These are phyloP conservation scores for Xylaria palmicola DNA, from an alignment of 495 filamentous ascomycete genomes.

Conservation along the genomic window DNA sequence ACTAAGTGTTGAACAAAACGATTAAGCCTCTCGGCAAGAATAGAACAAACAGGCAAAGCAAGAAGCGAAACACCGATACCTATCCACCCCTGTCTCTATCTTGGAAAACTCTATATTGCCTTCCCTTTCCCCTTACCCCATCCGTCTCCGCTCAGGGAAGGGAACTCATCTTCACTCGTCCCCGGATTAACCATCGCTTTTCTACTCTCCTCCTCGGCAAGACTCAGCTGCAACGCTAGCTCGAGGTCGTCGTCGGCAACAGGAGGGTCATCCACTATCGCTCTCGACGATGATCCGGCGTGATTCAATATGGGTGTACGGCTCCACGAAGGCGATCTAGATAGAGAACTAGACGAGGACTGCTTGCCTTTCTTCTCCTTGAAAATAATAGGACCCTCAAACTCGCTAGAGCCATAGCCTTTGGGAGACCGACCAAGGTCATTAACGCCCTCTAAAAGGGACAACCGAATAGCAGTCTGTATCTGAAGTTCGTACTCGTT, in stretches of 20 bases:
- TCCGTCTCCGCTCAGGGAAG: slow-evolving; percentile 44
- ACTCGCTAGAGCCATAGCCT: slow-evolving; percentile 38
- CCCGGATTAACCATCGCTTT: slow-evolving; percentile 23
- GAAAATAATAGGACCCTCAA: slow-evolving; percentile 54
- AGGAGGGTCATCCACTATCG: slow-evolving; percentile 19
- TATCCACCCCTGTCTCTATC: no score
- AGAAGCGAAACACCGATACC: slow-evolving; percentile 17
- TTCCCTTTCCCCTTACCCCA: slow-evolving; percentile 48
- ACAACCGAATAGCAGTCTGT: slow-evolving; percentile 77
- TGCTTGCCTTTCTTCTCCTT: slow-evolving; percentile 38
- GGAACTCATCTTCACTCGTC: slow-evolving; percentile 57
- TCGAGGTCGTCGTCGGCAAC: slow-evolving; percentile 68
- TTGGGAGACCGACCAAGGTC: slow-evolving; percentile 30
- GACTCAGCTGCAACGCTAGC: slow-evolving; percentile 78
- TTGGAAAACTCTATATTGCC: slow-evolving; percentile 39
- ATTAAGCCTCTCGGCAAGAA: slow-evolving; percentile 1
- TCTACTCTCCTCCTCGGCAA: slow-evolving; percentile 71
- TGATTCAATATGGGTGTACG: slow-evolving; percentile 30
- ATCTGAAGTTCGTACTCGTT: slow-evolving; percentile 68
- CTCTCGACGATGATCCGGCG: slow-evolving; percentile 20
- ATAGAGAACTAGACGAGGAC: slow-evolving; percentile 37
- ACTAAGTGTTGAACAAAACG: neutral
- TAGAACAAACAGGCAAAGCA: neutral
- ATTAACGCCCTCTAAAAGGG: slow-evolving; percentile 59
- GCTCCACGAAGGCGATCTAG: slow-evolving; percentile 39